Conservation (phyloP, 2,329 filamentous ascomycete genomes). For the Fusarium sulawesiense region DNA sequence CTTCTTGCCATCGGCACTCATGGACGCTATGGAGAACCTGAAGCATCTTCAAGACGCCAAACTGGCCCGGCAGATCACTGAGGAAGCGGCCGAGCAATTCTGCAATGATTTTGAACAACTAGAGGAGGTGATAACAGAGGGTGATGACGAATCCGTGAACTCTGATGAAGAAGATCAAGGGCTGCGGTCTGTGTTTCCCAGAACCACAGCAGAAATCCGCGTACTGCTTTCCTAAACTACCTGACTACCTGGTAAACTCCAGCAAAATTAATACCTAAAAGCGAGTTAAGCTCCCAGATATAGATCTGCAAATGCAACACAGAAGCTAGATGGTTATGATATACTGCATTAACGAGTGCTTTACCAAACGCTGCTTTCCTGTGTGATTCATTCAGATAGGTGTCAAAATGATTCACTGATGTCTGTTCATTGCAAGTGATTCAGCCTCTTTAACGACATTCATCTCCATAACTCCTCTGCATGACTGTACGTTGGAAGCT, state of each 20-base stretch:
- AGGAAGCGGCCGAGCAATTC: constrained; percentile 85
- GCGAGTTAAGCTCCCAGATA: not conserved
- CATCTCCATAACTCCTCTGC: not conserved
- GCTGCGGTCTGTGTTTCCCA: constrained; percentile 61
- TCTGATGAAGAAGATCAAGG: constrained; percentile 42
- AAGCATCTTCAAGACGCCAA: constrained; percentile 77
- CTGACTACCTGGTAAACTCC: not conserved
- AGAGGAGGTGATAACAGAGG: constrained; percentile 60
- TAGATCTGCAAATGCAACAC: not conserved
- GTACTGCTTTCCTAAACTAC: constrained; percentile 64
- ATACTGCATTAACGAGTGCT: not conserved
- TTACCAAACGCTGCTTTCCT: not conserved
- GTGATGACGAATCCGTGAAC: constrained; percentile 54
- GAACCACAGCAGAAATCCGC: constrained; percentile 69
- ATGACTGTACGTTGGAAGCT: not conserved
- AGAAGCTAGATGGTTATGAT: not conserved
- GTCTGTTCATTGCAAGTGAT: not conserved
- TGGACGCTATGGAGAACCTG: constrained; percentile 89
- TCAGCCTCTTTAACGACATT: not conserved
- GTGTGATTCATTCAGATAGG: not conserved
- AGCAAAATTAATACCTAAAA: not conserved
- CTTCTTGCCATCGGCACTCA: constrained; percentile 90
- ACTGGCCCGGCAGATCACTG: constrained; percentile 80
- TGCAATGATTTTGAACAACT: constrained; percentile 81
- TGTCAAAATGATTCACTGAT: not conserved